Conservation (phyloP, 1,284 basidiomycete genomes). For the Inonotus obliquus region DNA sequence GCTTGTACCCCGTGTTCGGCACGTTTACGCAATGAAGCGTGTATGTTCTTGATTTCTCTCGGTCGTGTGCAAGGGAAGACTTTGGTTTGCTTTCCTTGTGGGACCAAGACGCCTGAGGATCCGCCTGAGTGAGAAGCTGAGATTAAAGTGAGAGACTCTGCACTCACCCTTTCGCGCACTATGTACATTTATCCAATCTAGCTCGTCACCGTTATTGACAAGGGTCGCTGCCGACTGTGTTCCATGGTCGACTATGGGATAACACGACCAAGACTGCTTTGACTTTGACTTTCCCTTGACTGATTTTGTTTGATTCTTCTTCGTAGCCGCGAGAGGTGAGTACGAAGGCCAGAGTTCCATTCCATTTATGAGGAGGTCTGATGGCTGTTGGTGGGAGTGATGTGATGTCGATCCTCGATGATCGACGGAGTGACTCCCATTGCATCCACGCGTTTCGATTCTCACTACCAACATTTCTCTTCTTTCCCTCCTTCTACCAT, state of each 20-base stretch:
- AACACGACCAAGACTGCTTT: constrained; percentile 29
- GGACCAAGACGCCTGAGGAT: too few species aligned
- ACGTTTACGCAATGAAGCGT: constrained; percentile 37
- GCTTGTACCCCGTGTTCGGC: constrained; percentile 56
- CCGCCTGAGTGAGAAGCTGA: too few species aligned
- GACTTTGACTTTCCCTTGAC: constrained; percentile 11
- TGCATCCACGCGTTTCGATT: background rate
- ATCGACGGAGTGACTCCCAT: background rate
- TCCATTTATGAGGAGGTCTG: constrained; percentile 16
- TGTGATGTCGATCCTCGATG: background rate
- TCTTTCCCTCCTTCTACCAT: background rate
- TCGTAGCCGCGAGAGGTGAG: constrained; percentile 2
- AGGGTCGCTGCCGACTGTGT: constrained; percentile 50
- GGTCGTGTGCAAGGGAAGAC: constrained; percentile 56
- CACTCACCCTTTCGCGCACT: constrained; percentile 26
- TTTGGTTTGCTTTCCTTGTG: constrained; percentile 31
- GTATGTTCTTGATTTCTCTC: constrained; percentile 23
- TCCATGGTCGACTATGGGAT: constrained; percentile 54
- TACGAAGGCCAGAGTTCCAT: constrained; percentile 23
- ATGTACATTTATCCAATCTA: constrained; percentile 51
- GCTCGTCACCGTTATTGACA: constrained; percentile 27
- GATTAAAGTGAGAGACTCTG: too few species aligned
- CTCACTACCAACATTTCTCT: background rate
- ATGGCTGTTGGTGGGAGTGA: background rate
- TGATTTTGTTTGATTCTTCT: constrained; percentile 3